Percentiles rank a stretch among this genome's conserved stretches.
phyloP scores from a whole-genome alignment of 2,329 filamentous ascomycete genomes.

The Tolypocladium tundrense region DNA sequence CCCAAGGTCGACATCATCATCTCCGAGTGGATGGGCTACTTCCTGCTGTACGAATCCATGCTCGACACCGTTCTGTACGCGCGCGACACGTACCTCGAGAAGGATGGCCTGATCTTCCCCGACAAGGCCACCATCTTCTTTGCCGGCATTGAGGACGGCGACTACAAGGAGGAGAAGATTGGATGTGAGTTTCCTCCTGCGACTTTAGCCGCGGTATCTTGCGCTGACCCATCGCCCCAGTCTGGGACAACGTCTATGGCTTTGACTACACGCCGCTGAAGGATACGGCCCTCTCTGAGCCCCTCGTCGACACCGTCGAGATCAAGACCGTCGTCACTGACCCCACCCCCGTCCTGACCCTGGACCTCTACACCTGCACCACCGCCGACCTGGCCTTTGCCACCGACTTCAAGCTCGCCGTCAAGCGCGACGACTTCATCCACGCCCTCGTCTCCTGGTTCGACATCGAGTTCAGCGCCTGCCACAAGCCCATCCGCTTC shows the following conservation, averaged over 20 bases:
- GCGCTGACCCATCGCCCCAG: conserved; percentile 32
- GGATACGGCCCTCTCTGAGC: conserved; percentile 84
- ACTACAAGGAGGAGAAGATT: conserved; percentile 99
- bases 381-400: conserved; percentile 75
- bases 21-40: conserved; percentile 99
- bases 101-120: conserved; percentile 90
- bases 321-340: conserved; percentile 95
- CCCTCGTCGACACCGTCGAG: conserved; percentile 94
- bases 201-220: too few species aligned
- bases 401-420: conserved; percentile 63
- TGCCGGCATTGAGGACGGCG: conserved; percentile 94
- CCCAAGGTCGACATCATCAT: conserved; percentile 99
- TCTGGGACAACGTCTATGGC: conserved; percentile 99
- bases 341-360: conserved; percentile 70
- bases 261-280: conserved; percentile 96
- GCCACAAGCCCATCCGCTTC: conserved; percentile 96
- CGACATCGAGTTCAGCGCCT: conserved; percentile 96
- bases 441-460: conserved; percentile 98
- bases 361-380: conserved; percentile 89
- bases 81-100: conserved; percentile 78
- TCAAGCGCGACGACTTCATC: conserved; percentile 84
- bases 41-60: conserved; percentile 98
- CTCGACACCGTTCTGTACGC: conserved; percentile 96
- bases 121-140: conserved; percentile 98
- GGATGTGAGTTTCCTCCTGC: conserved; percentile 62